A percentile compares a stretch with the other conserved stretches of the same genome.
Conservation (phyloP, 352 stramenopile species). For the Phytophthora rubi region DNA sequence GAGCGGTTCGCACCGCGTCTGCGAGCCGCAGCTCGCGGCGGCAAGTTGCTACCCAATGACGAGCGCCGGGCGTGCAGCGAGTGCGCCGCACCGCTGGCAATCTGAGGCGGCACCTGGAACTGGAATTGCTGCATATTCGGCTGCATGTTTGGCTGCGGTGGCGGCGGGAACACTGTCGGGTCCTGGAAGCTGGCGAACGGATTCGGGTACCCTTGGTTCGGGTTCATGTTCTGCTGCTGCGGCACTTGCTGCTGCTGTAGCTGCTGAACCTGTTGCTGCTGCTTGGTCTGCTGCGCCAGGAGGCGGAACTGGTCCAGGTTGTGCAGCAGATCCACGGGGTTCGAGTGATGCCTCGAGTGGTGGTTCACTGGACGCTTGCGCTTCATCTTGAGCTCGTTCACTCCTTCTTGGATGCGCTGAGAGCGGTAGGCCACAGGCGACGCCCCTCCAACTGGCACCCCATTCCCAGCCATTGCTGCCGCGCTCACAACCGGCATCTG, state of each 20-base stretch:
- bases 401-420: constrained; percentile 68
- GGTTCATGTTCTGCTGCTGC: constrained; percentile 42
- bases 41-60: constrained; percentile 56
- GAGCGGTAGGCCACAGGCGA: constrained; percentile 56
- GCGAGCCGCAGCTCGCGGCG: constrained; percentile 36
- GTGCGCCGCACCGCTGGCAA: constrained; percentile 62
- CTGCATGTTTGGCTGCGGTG: constrained; percentile 36
- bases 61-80: constrained; percentile 59
- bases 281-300: constrained; percentile 65
- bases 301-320: constrained; percentile 80
- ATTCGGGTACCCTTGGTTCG: constrained; percentile 41
- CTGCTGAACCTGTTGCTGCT: constrained; percentile 43
- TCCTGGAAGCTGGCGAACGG: constrained; percentile 44
- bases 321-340: constrained; percentile 77
- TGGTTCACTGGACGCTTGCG: constrained; percentile 64
- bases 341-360: constrained; percentile 75
- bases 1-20: constrained; percentile 54
- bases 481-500: constrained; percentile 13
- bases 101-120: constrained; percentile 62
- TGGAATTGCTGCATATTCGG: constrained; percentile 48
- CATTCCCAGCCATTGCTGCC: constrained; percentile 20
- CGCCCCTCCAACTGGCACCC: constrained; percentile 15
- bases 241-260: constrained; percentile 27
- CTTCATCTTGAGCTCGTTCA: constrained; percentile 84
- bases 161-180: constrained; percentile 32